Percentiles rank a stretch among this genome's conserved stretches.
These are phyloP conservation scores for Tolypocladium paradoxum DNA, from an alignment of 2,329 filamentous ascomycete species.

Conservation along the genomic window DNA sequence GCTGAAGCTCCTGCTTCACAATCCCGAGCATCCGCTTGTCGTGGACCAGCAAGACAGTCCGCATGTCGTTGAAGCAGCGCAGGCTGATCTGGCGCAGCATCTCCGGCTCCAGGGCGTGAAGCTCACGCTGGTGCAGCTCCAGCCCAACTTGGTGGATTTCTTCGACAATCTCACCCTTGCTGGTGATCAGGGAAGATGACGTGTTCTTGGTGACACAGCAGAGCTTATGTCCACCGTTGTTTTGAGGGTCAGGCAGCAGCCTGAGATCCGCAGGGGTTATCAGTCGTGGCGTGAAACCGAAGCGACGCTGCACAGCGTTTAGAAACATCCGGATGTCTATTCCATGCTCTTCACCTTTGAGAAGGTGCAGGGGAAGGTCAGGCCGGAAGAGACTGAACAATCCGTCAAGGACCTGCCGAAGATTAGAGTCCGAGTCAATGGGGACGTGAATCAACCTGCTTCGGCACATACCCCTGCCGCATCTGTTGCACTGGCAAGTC, in stretches of 20 bases:
- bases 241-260: constrained; percentile 14
- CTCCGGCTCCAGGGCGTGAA: constrained; percentile 17
- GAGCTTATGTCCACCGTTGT: constrained; percentile 15
- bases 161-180: constrained; percentile 16
- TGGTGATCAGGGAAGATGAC: constrained; percentile 6
- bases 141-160: constrained; percentile 26
- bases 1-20: constrained; percentile 21
- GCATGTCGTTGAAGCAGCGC: constrained; percentile 28
- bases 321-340: constrained; percentile 29
- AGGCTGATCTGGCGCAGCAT: constrained; percentile 24
- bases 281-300: constrained; percentile 20
- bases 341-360: constrained; percentile 25
- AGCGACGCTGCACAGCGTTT: constrained; percentile 13
- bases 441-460: too few relatives aligned
- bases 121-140: constrained; percentile 27
- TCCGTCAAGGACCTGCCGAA: constrained; percentile 21
- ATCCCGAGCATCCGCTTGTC: constrained; percentile 32
- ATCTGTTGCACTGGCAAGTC: constrained; percentile 14
- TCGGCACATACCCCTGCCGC: too few relatives aligned
- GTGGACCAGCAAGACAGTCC: constrained; percentile 27
- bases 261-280: constrained; percentile 23
- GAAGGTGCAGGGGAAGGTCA: constrained; percentile 20
- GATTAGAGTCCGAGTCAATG: too few relatives aligned
- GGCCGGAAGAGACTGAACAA: constrained; percentile 20
- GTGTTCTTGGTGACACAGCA: constrained; percentile 14